Conservation (phyloP, 345 rosid species). For the Eucalyptus cloeziana region DNA sequence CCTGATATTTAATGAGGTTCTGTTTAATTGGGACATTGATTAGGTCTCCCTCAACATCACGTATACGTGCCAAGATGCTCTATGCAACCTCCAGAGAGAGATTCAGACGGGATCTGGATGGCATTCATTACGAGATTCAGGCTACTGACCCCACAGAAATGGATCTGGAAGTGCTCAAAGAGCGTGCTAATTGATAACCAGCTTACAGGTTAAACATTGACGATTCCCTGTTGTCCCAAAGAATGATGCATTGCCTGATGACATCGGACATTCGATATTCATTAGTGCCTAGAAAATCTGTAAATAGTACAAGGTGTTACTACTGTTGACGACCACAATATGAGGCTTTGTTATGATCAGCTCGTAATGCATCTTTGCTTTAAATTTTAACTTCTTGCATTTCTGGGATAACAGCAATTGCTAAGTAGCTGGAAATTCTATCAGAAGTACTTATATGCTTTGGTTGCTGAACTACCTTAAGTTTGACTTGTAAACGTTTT, state of each 20-base stretch:
- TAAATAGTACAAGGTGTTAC: neutral
- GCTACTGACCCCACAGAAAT: constrained; percentile 74
- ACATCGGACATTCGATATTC: neutral
- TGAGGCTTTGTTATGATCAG: neutral
- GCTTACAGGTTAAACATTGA: neutral
- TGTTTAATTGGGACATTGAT: neutral
- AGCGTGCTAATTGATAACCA: constrained; percentile 34
- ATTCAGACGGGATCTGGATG: constrained; percentile 53
- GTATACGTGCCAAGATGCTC: constrained; percentile 60
- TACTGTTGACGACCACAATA: neutral
- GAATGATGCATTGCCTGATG: neutral
- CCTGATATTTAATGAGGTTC: neutral
- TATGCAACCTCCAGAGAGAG: constrained; percentile 58
- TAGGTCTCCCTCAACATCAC: constrained; percentile 64
- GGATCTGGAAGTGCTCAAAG: constrained; percentile 56
- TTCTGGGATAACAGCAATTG: neutral
- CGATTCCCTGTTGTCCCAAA: neutral
- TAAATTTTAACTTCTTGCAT: neutral
- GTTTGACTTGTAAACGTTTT: neutral
- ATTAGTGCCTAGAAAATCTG: neutral
- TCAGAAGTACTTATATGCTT: neutral
- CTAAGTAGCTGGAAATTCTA: neutral
- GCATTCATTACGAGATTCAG: constrained; percentile 68
- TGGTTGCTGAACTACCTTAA: neutral
- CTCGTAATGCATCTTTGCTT: neutral